These are phyloP conservation scores for Dactylellina leptospora DNA, from an alignment of 2,329 filamentous ascomycete species.

Conservation along the genomic window DNA sequence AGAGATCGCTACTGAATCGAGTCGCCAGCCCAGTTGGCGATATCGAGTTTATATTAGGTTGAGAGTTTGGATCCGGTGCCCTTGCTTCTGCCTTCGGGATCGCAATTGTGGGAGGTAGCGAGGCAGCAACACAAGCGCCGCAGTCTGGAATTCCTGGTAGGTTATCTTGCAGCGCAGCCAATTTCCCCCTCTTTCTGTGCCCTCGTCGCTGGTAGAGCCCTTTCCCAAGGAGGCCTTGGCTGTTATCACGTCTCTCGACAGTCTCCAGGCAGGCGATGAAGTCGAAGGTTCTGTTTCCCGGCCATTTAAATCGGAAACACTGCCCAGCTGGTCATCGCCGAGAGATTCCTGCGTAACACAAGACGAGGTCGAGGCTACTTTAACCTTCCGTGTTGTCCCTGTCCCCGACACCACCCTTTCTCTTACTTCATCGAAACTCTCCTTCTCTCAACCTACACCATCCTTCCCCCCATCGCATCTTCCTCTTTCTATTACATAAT, in stretches of 20 bases:
- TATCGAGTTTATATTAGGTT: constrained; percentile 25
- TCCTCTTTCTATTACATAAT: constrained; percentile 42
- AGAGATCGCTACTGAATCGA: constrained; percentile 39
- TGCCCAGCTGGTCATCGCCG: constrained; percentile 21
- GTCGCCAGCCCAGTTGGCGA: constrained; percentile 15
- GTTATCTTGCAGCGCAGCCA: neutral
- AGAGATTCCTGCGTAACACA: constrained; percentile 37
- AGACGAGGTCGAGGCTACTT: constrained; percentile 15
- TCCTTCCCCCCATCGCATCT: constrained; percentile 5
- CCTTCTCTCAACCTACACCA: constrained; percentile 3
- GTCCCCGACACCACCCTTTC: neutral
- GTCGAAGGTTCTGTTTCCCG: neutral
- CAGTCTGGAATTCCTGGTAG: constrained; percentile 3
- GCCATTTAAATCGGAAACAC: constrained; percentile 40
- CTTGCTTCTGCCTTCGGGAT: constrained; percentile 14
- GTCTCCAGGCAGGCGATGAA: too few species aligned
- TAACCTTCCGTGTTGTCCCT: constrained; percentile 24
- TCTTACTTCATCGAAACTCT: constrained; percentile 10
- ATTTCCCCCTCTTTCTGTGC: constrained; percentile 6
- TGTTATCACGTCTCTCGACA: neutral
- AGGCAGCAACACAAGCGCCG: constrained; percentile 8
- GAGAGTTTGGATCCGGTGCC: constrained; percentile 29
- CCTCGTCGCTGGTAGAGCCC: neutral
- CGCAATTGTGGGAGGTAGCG: neutral
- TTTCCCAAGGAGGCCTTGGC: neutral